phyloP scores from a whole-genome alignment of 108 stramenopile species.

The Pelagomonas calceolata region DNA sequence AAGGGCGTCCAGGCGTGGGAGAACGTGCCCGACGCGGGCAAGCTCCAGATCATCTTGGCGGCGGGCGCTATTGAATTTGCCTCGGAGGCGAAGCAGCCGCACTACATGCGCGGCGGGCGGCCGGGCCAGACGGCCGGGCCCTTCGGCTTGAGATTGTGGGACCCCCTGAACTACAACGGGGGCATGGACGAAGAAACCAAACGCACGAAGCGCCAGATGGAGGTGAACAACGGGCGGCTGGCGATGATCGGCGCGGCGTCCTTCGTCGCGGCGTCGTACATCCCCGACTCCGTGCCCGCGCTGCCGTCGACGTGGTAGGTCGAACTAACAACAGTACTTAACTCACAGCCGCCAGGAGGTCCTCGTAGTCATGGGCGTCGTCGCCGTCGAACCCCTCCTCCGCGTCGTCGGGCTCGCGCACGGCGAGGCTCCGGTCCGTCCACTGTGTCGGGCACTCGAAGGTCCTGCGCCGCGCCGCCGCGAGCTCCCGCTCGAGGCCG shows the following conservation, averaged over 20 bases:
- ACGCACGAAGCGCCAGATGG: not conserved
- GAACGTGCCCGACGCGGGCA: not conserved
- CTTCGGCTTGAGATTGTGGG: not conserved
- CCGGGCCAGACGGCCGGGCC: not conserved
- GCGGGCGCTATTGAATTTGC: not conserved
- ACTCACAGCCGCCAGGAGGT: too few relatives aligned
- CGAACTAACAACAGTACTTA: too few relatives aligned
- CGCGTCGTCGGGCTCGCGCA: too few relatives aligned
- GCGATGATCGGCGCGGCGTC: constrained; percentile 41
- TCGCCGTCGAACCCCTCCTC: too few relatives aligned
- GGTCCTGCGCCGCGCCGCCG: too few relatives aligned
- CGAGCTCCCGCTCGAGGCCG: too few relatives aligned
- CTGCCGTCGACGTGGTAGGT: not conserved
- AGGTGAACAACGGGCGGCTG: constrained; percentile 9
- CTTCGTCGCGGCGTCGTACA: constrained; percentile 14
- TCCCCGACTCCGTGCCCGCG: constrained; percentile 3
- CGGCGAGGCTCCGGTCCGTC: too few relatives aligned
- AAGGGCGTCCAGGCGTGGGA: not conserved
- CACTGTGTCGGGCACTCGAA: too few relatives aligned
- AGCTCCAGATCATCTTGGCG: not conserved
- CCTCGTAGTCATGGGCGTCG: too few relatives aligned
- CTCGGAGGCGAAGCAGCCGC: not conserved
- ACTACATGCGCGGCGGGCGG: not conserved
- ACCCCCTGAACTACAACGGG: not conserved
- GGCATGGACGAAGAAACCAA: not conserved